These are phyloP conservation scores for Podaxis mareebaensis DNA, from an alignment of 768 basidiomycete species.

Conservation along the genomic window DNA sequence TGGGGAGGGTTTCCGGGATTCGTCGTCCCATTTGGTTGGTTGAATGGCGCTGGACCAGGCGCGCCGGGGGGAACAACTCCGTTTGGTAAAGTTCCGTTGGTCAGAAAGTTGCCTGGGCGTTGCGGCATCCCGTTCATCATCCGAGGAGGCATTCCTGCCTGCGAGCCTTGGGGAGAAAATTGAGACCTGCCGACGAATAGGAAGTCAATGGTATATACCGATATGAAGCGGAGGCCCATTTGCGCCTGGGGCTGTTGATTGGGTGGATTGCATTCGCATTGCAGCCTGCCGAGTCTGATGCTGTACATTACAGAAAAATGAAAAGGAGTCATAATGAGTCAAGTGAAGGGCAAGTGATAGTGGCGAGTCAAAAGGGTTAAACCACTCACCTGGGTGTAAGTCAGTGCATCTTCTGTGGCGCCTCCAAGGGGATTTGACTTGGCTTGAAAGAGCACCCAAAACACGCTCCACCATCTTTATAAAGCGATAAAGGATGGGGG, in stretches of 20 bases:
- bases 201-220: slow-evolving; percentile 1
- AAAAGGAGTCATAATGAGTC: slow-evolving; percentile 6
- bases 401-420: slow-evolving; percentile 69
- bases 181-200: background rate
- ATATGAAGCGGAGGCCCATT: slow-evolving; percentile 17
- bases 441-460: slow-evolving; percentile 83
- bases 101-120: slow-evolving; percentile 9
- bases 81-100: slow-evolving; percentile 14
- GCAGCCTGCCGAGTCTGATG: slow-evolving; percentile 28
- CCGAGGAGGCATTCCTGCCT: slow-evolving; percentile 17
- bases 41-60: slow-evolving; percentile 16
- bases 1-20: slow-evolving; percentile 14
- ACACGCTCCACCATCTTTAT: slow-evolving; percentile 84
- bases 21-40: slow-evolving; percentile 14
- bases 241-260: slow-evolving; percentile 27
- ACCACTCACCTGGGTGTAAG: slow-evolving; percentile 65
- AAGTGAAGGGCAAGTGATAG: slow-evolving; percentile 15
- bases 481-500: slow-evolving; percentile 13
- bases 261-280: slow-evolving; percentile 24
- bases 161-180: slow-evolving; percentile 10
- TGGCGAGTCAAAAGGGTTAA: slow-evolving; percentile 19
- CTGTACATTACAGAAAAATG: slow-evolving; percentile 24
- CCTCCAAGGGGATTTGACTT: slow-evolving; percentile 57
- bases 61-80: slow-evolving; percentile 15
- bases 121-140: slow-evolving; percentile 21